Evolutionary conservation across 108 stramenopile species (phyloP).

Genomic region (Cyclotella sp.): DNA sequence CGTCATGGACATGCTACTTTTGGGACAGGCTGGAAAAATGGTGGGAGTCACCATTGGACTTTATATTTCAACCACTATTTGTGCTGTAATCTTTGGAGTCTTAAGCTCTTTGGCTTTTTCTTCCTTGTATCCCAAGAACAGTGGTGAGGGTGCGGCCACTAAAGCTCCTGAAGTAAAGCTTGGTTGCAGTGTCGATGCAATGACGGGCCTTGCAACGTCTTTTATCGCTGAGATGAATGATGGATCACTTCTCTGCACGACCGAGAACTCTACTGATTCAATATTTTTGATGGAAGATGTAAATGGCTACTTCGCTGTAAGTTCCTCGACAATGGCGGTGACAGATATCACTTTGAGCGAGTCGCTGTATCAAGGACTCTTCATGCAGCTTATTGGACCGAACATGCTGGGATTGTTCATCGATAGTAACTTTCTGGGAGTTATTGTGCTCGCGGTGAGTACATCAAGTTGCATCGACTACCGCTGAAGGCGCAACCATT

Average conservation of each 20-base stretch:
- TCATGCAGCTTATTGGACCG: slow-evolving; percentile 36
- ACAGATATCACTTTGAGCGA: slow-evolving; percentile 11
- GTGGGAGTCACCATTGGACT: slow-evolving; percentile 53
- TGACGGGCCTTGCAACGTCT: neutral
- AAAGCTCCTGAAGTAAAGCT: neutral
- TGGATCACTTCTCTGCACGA: slow-evolving; percentile 47
- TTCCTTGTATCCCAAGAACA: neutral
- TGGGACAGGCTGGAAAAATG: slow-evolving; percentile 50
- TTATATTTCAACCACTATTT: slow-evolving; percentile 45
- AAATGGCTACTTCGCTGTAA: slow-evolving; percentile 31
- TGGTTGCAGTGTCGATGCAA: neutral
- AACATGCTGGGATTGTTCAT: slow-evolving; percentile 40
- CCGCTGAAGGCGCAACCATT: neutral
- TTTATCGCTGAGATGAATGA: slow-evolving; percentile 14
- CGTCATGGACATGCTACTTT: slow-evolving; percentile 50
- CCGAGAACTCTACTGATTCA: slow-evolving; percentile 15
- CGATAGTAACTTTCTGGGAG: slow-evolving; percentile 34
- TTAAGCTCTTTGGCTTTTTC: slow-evolving; percentile 27
- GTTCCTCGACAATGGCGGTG: neutral
- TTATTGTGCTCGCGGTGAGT: slow-evolving; percentile 36
- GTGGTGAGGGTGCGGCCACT: neutral
- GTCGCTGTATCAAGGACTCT: slow-evolving; percentile 36
- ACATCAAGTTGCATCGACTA: neutral
- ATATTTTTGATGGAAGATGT: slow-evolving; percentile 44
- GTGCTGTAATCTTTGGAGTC: slow-evolving; percentile 39